Evolutionary conservation across 805 yeast species (phyloP).

Genomic region (Peterozyma xylosa): DNA sequence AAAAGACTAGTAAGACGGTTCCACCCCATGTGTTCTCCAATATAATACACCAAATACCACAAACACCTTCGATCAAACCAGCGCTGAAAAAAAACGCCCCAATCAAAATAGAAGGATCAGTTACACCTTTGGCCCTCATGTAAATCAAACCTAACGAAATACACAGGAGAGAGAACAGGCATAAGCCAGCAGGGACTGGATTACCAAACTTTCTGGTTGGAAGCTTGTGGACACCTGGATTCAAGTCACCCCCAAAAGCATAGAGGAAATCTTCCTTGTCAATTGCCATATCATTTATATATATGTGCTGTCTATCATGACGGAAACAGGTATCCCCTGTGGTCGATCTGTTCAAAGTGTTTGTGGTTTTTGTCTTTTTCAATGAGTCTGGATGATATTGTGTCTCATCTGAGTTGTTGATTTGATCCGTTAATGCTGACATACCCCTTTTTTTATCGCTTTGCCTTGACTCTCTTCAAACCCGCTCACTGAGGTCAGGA

Average conservation of each 20-base stretch:
- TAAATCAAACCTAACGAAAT: slow-evolving; percentile 39
- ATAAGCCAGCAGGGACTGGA: slow-evolving; percentile 51
- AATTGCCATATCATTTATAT: slow-evolving; percentile 34
- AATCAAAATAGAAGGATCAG: slow-evolving; percentile 49
- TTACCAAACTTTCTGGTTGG: slow-evolving; percentile 26
- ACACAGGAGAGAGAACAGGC: slow-evolving; percentile 38
- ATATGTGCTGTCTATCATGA: slow-evolving; percentile 32
- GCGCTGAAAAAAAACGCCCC: slow-evolving; percentile 65
- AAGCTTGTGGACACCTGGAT: slow-evolving; percentile 23
- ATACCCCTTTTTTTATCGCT: no score
- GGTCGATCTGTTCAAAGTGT: not conserved
- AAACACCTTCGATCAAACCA: slow-evolving; percentile 39
- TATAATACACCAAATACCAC: slow-evolving; percentile 42
- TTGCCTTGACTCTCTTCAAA: no score
- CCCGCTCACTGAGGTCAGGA: no score
- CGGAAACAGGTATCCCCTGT: slow-evolving; percentile 1
- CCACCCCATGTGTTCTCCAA: slow-evolving; percentile 50
- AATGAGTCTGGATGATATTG: no score
- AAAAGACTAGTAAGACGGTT: slow-evolving; percentile 43
- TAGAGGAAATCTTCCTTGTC: slow-evolving; percentile 46
- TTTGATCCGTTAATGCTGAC: no score
- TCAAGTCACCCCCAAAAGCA: slow-evolving; percentile 59
- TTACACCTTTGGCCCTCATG: slow-evolving; percentile 37
- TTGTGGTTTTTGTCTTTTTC: not conserved
- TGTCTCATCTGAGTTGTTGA: no score